Percentiles rank a stretch among this genome's conserved stretches.
phyloP scores from a whole-genome alignment of 169 alveolate species.

The Babesia ovis region DNA sequence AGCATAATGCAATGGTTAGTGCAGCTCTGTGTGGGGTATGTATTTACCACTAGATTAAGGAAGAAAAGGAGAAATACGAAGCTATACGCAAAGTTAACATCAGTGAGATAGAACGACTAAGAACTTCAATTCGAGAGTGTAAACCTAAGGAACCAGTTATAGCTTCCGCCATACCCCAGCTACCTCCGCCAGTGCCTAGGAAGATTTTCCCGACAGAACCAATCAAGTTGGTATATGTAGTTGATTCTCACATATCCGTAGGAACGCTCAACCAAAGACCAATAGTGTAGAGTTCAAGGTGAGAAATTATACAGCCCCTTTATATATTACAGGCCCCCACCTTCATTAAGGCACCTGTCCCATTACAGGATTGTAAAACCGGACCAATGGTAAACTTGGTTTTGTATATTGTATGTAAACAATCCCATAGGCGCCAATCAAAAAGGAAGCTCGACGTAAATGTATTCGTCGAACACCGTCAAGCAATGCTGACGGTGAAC shows the following conservation, averaged over 20 bases:
- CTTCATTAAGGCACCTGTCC: not conserved
- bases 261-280: slow-evolving; percentile 5
- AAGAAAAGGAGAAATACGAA: slow-evolving; percentile 16
- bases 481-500: slow-evolving; percentile 1
- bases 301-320: not conserved
- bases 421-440: not conserved
- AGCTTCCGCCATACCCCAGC: not conserved
- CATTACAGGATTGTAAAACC: not conserved
- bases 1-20: slow-evolving; percentile 16
- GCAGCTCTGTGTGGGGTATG: not conserved
- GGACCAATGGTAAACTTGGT: not conserved
- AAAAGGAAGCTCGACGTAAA: slow-evolving; percentile 32
- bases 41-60: not conserved
- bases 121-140: not conserved
- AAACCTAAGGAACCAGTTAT: not conserved
- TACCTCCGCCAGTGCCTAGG: no score
- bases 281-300: slow-evolving; percentile 25
- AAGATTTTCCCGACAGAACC: not conserved
- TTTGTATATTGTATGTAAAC: not conserved
- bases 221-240: not conserved
- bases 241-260: not conserved
- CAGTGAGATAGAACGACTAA: slow-evolving; percentile 22
- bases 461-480: slow-evolving; percentile 12
- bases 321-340: slow-evolving; percentile 4
- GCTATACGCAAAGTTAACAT: slow-evolving; percentile 20